Conservation (phyloP, 75 land plant genomes). For the Selaginella tamariscina region DNA sequence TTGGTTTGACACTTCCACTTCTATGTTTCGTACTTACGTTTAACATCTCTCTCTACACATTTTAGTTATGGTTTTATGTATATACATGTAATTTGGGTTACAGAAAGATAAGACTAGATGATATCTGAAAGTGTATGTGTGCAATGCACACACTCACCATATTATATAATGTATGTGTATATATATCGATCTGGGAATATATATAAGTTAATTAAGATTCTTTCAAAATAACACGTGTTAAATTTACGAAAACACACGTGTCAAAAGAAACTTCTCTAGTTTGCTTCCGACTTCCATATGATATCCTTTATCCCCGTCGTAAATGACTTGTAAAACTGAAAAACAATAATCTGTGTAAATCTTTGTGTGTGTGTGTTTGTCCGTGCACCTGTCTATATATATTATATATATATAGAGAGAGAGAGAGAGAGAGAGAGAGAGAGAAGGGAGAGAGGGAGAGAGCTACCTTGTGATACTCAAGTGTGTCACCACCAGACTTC, state of each 20-base stretch:
- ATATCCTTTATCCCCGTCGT: conserved; percentile 36
- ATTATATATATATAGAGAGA: background rate
- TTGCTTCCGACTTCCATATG: conserved; percentile 33
- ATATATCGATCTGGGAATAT: too few relatives aligned
- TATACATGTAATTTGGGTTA: too few relatives aligned
- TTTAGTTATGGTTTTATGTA: too few relatives aligned
- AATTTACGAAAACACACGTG: background rate
- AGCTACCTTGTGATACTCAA: conserved; percentile 76
- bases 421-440: background rate
- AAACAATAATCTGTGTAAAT: background rate
- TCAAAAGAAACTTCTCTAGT: background rate
- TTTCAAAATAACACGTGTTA: background rate
- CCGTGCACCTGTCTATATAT: too few relatives aligned
- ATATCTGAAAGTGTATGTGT: background rate
- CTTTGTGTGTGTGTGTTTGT: too few relatives aligned
- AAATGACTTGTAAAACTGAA: conserved; percentile 35
- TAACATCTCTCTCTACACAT: too few relatives aligned
- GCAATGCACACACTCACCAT: background rate
- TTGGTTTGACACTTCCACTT: too few relatives aligned
- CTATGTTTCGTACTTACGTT: too few relatives aligned
- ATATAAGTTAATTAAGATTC: background rate
- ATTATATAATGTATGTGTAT: background rate
- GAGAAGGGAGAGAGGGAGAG: background rate
- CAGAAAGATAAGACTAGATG: background rate
- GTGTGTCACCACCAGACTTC: conserved; percentile 68